Percentiles rank a stretch among this genome's conserved stretches.
phyloP scores from a whole-genome alignment of 2,329 filamentous ascomycete genomes.

The Sarocladium oryzae region DNA sequence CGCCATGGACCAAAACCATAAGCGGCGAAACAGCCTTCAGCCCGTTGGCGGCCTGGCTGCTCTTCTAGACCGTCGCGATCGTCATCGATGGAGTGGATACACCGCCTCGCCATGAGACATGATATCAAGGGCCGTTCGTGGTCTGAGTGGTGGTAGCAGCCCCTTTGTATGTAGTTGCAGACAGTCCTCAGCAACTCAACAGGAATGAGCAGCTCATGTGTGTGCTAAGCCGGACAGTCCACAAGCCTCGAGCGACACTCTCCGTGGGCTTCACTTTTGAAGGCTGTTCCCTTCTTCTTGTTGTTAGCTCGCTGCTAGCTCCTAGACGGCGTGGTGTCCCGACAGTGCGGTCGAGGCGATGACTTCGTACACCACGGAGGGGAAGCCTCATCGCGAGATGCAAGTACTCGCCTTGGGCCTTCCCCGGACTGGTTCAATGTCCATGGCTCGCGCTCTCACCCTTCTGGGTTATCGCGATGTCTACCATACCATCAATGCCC shows the following conservation, averaged over 20 bases:
- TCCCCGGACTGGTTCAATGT: slow-evolving; percentile 25
- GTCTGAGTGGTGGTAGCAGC: too few species aligned
- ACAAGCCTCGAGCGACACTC: too few species aligned
- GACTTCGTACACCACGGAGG: neutral
- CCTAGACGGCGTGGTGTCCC: too few species aligned
- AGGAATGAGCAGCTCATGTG: too few species aligned
- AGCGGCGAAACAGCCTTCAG: neutral
- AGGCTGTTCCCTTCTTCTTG: too few species aligned
- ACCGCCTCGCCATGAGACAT: neutral
- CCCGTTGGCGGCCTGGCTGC: neutral
- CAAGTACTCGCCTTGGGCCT: slow-evolving; percentile 23
- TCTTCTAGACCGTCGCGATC: neutral
- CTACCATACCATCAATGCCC: slow-evolving; percentile 18
- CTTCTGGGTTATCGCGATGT: slow-evolving; percentile 26
- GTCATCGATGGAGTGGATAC: neutral
- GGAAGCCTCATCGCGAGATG: slow-evolving; percentile 8
- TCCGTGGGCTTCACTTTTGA: too few species aligned
- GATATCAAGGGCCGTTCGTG: neutral
- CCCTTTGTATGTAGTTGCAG: too few species aligned
- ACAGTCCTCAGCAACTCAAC: too few species aligned
- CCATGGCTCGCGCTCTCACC: slow-evolving; percentile 25
- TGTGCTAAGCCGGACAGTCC: too few species aligned
- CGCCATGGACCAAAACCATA: neutral
- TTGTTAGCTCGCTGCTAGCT: too few species aligned
- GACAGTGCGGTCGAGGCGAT: too few species aligned